These are phyloP conservation scores for Penicillium palitans DNA, from an alignment of 2,329 filamentous ascomycete species.

Conservation along the genomic window DNA sequence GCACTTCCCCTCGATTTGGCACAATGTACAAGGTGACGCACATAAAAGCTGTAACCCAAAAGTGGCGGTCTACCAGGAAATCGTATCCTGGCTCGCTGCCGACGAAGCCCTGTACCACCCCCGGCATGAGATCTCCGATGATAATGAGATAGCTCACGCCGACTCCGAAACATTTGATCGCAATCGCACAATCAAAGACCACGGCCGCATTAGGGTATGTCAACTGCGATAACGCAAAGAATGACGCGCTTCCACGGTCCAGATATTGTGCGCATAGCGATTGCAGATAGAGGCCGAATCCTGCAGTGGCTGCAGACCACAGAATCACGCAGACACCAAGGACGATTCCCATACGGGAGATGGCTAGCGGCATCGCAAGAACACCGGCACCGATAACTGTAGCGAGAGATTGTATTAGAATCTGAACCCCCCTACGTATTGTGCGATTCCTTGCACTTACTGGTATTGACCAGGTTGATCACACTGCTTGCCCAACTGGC, in stretches of 20 bases:
- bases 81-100: slow-evolving; percentile 61
- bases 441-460: slow-evolving; percentile 53
- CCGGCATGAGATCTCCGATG: slow-evolving; percentile 97
- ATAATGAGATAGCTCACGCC: slow-evolving; percentile 98
- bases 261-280: slow-evolving; percentile 90
- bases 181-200: slow-evolving; percentile 92
- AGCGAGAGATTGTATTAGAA: slow-evolving; percentile 17
- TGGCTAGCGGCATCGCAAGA: slow-evolving; percentile 89
- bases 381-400: slow-evolving; percentile 89
- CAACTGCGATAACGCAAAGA: slow-evolving; percentile 94
- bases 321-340: slow-evolving; percentile 80
- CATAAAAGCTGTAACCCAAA: slow-evolving; percentile 99
- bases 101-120: slow-evolving; percentile 80
- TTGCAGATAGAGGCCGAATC: slow-evolving; percentile 93
- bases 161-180: slow-evolving; percentile 96
- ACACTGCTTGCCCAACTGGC: slow-evolving; percentile 89
- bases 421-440: neutral
- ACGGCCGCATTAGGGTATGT: slow-evolving; percentile 96
- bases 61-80: slow-evolving; percentile 85
- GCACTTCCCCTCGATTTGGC: neutral
- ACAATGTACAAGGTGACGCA: slow-evolving; percentile 32
- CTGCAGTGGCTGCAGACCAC: slow-evolving; percentile 86
- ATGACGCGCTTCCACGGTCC: slow-evolving; percentile 82
- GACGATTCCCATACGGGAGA: slow-evolving; percentile 92
- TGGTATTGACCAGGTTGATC: slow-evolving; percentile 95